Evolutionary conservation across 805 yeast genomes (phyloP), one percentile per base, ranked within the genome.

Genomic region (Yueomyces sp.): DNA sequence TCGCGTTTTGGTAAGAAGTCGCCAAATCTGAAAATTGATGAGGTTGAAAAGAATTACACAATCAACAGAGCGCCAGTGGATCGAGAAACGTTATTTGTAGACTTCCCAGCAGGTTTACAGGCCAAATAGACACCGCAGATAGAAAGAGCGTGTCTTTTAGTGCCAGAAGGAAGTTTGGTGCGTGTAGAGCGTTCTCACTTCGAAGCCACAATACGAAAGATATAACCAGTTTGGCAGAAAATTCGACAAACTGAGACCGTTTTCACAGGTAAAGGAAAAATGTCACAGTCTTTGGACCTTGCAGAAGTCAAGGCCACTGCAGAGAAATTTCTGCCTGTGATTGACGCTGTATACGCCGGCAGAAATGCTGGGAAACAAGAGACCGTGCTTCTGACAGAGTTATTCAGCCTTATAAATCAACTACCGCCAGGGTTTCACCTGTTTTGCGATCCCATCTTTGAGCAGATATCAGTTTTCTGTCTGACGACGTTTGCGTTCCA

Each of bases 401-500:
- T 73, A 38, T 57, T 70, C 48, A 56, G 63, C 39, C 62, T 60
- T 44, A 50, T 68, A 8, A 53, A 64, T 4, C 46, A 50, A 32
- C 46, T 61, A 28, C 56, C 60, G 5, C 49, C 49, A 12, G 59
- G 55, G 28, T 52, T 45, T 37, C 84, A 81, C 49, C 60, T 74
- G 51, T 81, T 78, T 55, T 80, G 87, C 58, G 73, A 77, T 52
- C 63, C 64, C 6, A 57, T 57, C 31, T 62, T 73, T 46, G 64
- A 62, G 38, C 72, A 75, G 2, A 66, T 76, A 26, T 65, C 81
- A 7, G 66, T 71, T 11, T 79, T 79, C 53, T 63, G 72, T 7
- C 57, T 81, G 43, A 73, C 81, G 12, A 62, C 78, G 46, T 79
- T 79, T 54, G 78, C 87, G 3, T 78, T 80, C 51, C 57, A 53